Conservation (phyloP, 2,329 filamentous ascomycete genomes). For the Nemania sp. region DNA sequence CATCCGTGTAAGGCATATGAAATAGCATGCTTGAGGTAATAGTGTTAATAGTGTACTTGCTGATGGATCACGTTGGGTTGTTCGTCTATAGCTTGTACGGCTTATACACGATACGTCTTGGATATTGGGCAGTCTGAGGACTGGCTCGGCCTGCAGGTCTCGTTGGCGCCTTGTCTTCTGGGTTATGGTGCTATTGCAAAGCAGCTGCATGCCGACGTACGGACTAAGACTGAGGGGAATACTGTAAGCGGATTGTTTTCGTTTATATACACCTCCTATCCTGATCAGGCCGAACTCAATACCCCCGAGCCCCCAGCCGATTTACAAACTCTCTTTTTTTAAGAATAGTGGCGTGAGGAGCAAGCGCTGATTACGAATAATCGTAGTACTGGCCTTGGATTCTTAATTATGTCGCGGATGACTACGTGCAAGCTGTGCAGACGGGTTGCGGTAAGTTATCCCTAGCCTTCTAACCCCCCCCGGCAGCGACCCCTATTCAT, state of each 20-base stretch:
- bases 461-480: neutral
- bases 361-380: constrained; percentile 12
- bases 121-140: constrained; percentile 90
- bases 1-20: no score
- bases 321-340: no score
- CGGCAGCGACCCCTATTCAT: neutral
- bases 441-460: constrained; percentile 72
- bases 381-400: constrained; percentile 86
- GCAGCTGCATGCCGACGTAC: constrained; percentile 72
- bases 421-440: constrained; percentile 79
- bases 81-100: constrained; percentile 58
- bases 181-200: constrained; percentile 86
- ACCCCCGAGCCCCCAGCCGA: neutral
- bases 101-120: constrained; percentile 86
- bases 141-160: constrained; percentile 87
- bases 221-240: constrained; percentile 73
- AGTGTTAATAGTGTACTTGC: neutral
- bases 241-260: constrained; percentile 44
- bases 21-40: neutral
- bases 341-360: no score
- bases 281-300: neutral
- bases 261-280: neutral
- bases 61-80: neutral
- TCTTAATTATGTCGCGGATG: constrained; percentile 84
- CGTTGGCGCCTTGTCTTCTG: constrained; percentile 87